A percentile compares a stretch with the other conserved stretches of the same genome.
These are phyloP conservation scores for Leishmania major DNA, from an alignment of 208 protist species.

Conservation along the genomic window DNA sequence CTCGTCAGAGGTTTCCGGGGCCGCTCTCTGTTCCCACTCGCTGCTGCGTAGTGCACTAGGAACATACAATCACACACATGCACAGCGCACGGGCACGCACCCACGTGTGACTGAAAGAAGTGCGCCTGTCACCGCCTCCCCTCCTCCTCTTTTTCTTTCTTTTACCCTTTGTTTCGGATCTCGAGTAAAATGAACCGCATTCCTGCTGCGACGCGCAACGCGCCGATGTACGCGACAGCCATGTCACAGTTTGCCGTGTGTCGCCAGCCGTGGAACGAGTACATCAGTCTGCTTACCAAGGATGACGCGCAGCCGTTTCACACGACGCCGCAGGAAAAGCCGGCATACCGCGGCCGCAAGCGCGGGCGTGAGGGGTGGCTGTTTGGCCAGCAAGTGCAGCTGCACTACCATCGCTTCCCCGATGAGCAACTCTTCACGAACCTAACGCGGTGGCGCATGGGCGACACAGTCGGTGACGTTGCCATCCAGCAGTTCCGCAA, in stretches of 20 bases:
- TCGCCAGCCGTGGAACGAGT: conserved; percentile 86
- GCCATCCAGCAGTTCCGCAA: conserved; percentile 90
- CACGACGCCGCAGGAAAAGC: conserved; percentile 73
- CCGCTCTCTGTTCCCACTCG: neutral
- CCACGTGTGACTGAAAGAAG: neutral
- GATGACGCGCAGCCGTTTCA: conserved; percentile 80
- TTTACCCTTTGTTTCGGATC: neutral
- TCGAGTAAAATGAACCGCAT: conserved; percentile 35
- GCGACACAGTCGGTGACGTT: conserved; percentile 85
- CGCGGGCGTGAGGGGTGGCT: conserved; percentile 86
- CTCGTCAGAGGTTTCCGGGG: neutral
- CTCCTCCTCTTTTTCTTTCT: neutral
- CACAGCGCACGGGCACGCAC: neutral
- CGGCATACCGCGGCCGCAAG: conserved; percentile 84
- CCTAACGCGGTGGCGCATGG: conserved; percentile 82
- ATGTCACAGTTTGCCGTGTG: conserved; percentile 79
- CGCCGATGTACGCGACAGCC: conserved; percentile 73
- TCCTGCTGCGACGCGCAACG: conserved; percentile 30
- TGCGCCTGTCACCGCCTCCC: neutral
- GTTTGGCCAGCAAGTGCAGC: conserved; percentile 88
- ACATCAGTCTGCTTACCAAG: conserved; percentile 75
- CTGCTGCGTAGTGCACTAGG: neutral
- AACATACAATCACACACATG: neutral
- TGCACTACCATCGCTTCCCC: conserved; percentile 90
- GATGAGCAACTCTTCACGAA: conserved; percentile 90